A percentile compares a stretch with the other conserved stretches of the same genome.
These are phyloP conservation scores for Pseudogymnoascus sp. DNA, from an alignment of 2,329 filamentous ascomycete species.

Conservation along the genomic window DNA sequence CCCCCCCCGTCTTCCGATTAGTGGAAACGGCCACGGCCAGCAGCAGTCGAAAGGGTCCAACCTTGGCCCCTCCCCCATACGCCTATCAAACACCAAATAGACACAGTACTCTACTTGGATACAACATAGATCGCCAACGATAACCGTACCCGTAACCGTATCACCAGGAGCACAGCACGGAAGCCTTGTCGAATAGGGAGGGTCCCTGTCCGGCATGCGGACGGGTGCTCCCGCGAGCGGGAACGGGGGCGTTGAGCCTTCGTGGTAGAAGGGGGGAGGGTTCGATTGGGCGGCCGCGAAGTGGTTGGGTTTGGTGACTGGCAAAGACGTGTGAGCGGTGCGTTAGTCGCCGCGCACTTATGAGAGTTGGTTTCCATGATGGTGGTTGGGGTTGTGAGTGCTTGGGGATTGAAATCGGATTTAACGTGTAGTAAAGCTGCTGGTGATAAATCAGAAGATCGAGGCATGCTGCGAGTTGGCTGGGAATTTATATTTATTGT, in stretches of 20 bases:
- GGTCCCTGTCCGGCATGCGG: not conserved
- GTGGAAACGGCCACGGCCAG: not conserved
- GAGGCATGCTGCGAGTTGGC: not conserved
- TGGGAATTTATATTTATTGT: not conserved
- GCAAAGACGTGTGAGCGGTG: not conserved
- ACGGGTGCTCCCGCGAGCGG: not conserved
- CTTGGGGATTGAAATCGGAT: not conserved
- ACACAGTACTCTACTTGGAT: not conserved
- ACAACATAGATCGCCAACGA: not conserved
- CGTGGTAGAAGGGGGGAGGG: not conserved
- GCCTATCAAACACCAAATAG: not conserved
- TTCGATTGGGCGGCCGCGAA: not conserved
- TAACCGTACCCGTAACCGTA: not conserved
- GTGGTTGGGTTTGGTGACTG: not conserved
- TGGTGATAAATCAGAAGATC: not conserved
- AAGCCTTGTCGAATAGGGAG: not conserved
- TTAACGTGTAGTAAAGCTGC: not conserved
- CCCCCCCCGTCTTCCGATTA: not conserved
- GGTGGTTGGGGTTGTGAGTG: not conserved
- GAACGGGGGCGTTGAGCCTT: not conserved
- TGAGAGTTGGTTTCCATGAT: not conserved
- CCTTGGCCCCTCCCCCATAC: not conserved
- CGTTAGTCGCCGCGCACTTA: not conserved
- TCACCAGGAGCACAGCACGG: not conserved
- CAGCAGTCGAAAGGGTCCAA: not conserved